Evolutionary conservation across 179 eudicot species (phyloP), one percentile per base, ranked within the genome.

Genomic region (Vitellaria paradoxa): DNA sequence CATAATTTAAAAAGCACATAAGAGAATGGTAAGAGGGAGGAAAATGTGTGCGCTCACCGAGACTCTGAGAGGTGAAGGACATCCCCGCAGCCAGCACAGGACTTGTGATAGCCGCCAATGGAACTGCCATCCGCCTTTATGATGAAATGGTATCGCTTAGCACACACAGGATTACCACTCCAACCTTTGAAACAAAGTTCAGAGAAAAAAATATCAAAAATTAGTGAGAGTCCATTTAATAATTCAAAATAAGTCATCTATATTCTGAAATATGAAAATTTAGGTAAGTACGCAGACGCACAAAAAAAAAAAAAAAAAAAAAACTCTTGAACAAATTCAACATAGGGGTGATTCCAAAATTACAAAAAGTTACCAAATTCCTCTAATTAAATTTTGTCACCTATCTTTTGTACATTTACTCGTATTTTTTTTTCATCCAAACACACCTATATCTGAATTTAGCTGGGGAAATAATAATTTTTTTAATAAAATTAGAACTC

Each of bases 141-240:
- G 73, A 94, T 94, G 81, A 94, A 87, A 86, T 94, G 98, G 83
- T 87, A 94, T 49, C 97, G 87, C 88, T 91, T 94, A 52, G 90
- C 81, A 72, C 98, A 91, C 12, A 94, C 98, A 0, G 98, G 97
- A 79, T 94, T 91, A 65, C 90, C 88, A 78, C 98, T 93, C 98
- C 98, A 94, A 75, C 98, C 98, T 94, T 80, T 77, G 76, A 57
- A 63, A 1, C 15, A 0, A 42, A 52, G 61, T 40, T 72, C 30
- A 55, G 75, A 55, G 47, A 21, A 7, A 57, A 24, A 7, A 55
- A 50, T n/a, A 56, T 30, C 24, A 49, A 18, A n/a, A 20, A 60
- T 23, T 15, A 24, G 4, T 24, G 14, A 26, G 64, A 21, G 23
- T 63, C 42, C 67, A 46, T 42, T 42, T 21, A 21, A 70, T 20